phyloP scores from a whole-genome alignment of 1,139 yeast species.

The Kodamaea suecica region DNA sequence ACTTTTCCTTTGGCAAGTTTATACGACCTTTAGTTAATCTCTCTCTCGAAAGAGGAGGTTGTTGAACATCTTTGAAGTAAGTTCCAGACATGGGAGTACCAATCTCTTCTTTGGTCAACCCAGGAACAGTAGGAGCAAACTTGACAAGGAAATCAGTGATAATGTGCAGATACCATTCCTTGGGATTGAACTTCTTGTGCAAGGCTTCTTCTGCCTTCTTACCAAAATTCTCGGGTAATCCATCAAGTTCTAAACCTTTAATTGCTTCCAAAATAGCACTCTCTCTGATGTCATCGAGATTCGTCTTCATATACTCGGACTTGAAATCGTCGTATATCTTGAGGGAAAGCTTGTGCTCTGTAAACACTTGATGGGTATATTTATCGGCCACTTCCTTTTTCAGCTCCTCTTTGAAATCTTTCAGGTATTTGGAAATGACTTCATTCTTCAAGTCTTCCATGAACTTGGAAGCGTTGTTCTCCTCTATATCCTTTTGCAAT shows the following conservation, averaged over 20 bases:
- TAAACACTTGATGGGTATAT: slow-evolving; percentile 21
- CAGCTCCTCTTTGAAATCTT: slow-evolving; percentile 17
- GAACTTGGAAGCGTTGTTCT: slow-evolving; percentile 14
- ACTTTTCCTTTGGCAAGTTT: slow-evolving; percentile 19
- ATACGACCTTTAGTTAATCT: slow-evolving; percentile 19
- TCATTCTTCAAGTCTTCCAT: slow-evolving; percentile 14
- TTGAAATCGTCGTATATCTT: slow-evolving; percentile 22
- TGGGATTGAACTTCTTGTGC: slow-evolving; percentile 15
- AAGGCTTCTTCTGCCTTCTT: slow-evolving; percentile 16
- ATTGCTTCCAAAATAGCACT: slow-evolving; percentile 20
- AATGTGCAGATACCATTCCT: slow-evolving; percentile 21
- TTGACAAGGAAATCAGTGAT: slow-evolving; percentile 12
- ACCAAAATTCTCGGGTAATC: slow-evolving; percentile 10
- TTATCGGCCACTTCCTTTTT: slow-evolving; percentile 16
- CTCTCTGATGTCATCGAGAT: slow-evolving; percentile 18
- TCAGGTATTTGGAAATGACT: slow-evolving; percentile 13
- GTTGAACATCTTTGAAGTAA: slow-evolving; percentile 15
- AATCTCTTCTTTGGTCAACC: slow-evolving; percentile 20
- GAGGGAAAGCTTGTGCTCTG: slow-evolving; percentile 19
- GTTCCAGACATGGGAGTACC: slow-evolving; percentile 22
- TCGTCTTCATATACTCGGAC: slow-evolving; percentile 18
- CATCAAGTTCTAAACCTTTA: slow-evolving; percentile 11
- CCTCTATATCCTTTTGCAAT: slow-evolving; percentile 15
- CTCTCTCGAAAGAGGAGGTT: slow-evolving; percentile 16
- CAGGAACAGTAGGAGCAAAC: slow-evolving; percentile 14